Percentiles rank a stretch among this genome's conserved stretches.
phyloP scores from a whole-genome alignment of 495 filamentous ascomycete genomes.

The Acidiella bohemica region DNA sequence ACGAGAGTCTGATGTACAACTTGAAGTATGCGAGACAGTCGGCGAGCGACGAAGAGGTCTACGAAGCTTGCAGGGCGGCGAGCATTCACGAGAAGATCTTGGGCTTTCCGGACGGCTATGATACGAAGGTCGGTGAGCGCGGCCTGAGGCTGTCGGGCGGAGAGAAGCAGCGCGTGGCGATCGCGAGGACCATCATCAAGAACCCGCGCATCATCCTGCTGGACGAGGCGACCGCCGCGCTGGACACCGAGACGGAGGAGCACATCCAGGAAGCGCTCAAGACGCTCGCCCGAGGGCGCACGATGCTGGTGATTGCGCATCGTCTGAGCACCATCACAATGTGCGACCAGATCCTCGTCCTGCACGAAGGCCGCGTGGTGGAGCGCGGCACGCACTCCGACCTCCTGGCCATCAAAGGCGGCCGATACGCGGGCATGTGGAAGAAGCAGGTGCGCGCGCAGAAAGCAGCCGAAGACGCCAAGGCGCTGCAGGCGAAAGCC shows the following conservation, averaged over 20 bases:
- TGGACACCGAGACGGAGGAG: slow-evolving; percentile 92
- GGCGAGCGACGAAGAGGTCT: slow-evolving; percentile 77
- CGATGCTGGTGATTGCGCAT: slow-evolving; percentile 74
- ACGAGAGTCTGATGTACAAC: slow-evolving; percentile 95
- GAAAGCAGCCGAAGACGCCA: slow-evolving; percentile 61
- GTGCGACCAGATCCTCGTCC: slow-evolving; percentile 88
- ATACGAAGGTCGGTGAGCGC: slow-evolving; percentile 88
- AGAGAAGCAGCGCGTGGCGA: slow-evolving; percentile 94
- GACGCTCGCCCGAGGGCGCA: slow-evolving; percentile 67
- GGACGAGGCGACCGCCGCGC: slow-evolving; percentile 89
- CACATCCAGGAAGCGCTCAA: slow-evolving; percentile 81
- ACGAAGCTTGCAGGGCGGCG: slow-evolving; percentile 76
- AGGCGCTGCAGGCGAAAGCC: slow-evolving; percentile 41
- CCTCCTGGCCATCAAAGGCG: slow-evolving; percentile 59
- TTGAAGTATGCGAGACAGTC: slow-evolving; percentile 81
- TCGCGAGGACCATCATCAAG: slow-evolving; percentile 91
- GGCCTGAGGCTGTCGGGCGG: slow-evolving; percentile 85
- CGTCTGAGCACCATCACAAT: slow-evolving; percentile 87
- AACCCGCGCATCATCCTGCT: slow-evolving; percentile 90
- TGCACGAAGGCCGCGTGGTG: slow-evolving; percentile 68
- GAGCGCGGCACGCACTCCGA: slow-evolving; percentile 82
- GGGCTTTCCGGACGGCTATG: slow-evolving; percentile 81
- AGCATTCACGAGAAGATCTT: slow-evolving; percentile 94
- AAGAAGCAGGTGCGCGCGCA: slow-evolving; percentile 85
- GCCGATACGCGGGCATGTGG: slow-evolving; percentile 89